phyloP scores from a whole-genome alignment of 1,284 basidiomycete species.

The Heliocybe sulcata region DNA sequence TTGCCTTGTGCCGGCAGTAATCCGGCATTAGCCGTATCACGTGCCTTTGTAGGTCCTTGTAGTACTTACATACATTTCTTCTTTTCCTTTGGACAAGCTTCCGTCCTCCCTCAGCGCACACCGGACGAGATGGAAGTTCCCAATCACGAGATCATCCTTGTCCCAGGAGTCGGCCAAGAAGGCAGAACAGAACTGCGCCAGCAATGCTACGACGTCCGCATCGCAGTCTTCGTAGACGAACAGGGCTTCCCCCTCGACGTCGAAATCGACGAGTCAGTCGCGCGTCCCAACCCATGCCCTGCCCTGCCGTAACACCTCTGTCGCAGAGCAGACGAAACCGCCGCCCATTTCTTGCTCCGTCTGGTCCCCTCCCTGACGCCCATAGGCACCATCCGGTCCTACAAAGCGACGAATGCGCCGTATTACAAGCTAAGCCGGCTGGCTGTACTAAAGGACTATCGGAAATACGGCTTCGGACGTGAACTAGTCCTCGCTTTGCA shows the following conservation, averaged over 20 bases:
- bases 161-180: constrained; percentile 28
- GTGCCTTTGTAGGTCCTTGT: background rate
- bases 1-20: background rate
- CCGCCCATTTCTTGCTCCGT: constrained; percentile 66
- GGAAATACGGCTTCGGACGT: constrained; percentile 53
- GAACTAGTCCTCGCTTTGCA: constrained; percentile 56
- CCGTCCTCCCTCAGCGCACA: too few species aligned
- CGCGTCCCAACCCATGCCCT: constrained; percentile 4
- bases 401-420: constrained; percentile 11
- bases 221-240: constrained; percentile 62
- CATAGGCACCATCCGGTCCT: constrained; percentile 60
- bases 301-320: constrained; percentile 7
- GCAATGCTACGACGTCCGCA: constrained; percentile 58
- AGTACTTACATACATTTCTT: background rate
- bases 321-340: constrained; percentile 47
- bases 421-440: constrained; percentile 69
- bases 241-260: constrained; percentile 64
- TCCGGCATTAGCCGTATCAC: background rate
- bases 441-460: constrained; percentile 59
- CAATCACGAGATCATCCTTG: constrained; percentile 47
- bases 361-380: constrained; percentile 50
- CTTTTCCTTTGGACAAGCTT: too few species aligned
- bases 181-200: constrained; percentile 29
- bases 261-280: constrained; percentile 64
- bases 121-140: constrained; percentile 17